phyloP scores from a whole-genome alignment of 1,139 yeast genomes.

The Taphrina communis region DNA sequence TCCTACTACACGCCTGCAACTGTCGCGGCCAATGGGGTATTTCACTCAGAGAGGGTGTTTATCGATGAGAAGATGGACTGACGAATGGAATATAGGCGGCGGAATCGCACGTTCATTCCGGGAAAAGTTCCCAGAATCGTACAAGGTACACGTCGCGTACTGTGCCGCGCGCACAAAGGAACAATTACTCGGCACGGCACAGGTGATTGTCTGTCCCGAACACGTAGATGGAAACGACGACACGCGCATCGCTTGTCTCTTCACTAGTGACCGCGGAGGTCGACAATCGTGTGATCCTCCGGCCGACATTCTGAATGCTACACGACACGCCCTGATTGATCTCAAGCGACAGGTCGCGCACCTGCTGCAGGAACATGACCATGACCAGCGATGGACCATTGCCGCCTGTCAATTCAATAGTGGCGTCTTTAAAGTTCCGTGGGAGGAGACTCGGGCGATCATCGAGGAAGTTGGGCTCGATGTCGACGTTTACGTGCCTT shows the following conservation, averaged over 20 bases:
- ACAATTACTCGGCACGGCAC: conserved; percentile 24
- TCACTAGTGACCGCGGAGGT: conserved; percentile 30
- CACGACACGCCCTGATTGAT: conserved; percentile 5
- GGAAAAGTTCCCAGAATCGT: conserved; percentile 12
- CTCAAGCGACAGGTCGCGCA: conserved; percentile 19
- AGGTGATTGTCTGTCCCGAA: conserved; percentile 8
- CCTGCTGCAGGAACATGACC: background rate
- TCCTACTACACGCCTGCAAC: conserved; percentile 35
- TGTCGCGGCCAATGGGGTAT: conserved; percentile 27
- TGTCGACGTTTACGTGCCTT: conserved; percentile 15
- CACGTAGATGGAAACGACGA: background rate
- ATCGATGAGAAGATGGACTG: background rate
- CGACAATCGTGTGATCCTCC: conserved; percentile 8
- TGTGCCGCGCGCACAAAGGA: conserved; percentile 1
- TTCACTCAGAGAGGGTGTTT: background rate
- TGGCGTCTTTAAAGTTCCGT: conserved; percentile 32
- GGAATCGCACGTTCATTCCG: conserved; percentile 22
- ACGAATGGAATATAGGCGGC: background rate
- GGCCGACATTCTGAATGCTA: background rate
- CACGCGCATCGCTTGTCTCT: conserved; percentile 32
- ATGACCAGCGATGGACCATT: background rate
- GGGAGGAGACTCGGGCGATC: conserved; percentile 12
- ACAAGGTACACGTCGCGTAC: background rate
- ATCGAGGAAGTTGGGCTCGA: conserved; percentile 30
- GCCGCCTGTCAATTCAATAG: conserved; percentile 32